A percentile compares a stretch with the other conserved stretches of the same genome.
Evolutionary conservation across 176 grass and related monocot genomes (phyloP).

Genomic region (Miscanthus lutarioriparius): DNA sequence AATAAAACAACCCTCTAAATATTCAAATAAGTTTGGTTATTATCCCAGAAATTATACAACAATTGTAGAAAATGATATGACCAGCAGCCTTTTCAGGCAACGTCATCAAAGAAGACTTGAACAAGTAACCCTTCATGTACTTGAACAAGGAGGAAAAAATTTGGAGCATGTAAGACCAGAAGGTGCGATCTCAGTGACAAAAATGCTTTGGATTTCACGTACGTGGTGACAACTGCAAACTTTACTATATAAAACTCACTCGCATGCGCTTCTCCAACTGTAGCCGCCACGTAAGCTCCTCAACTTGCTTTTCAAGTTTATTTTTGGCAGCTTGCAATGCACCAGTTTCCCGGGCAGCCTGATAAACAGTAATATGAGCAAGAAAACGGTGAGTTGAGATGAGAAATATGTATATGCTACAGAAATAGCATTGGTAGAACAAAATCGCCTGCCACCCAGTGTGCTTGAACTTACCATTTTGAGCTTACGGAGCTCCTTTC

Average conservation of each 20-base stretch:
- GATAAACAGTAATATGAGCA: constrained; percentile 40
- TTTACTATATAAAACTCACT: constrained; percentile 51
- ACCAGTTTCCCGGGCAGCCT: constrained; percentile 97
- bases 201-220: constrained; percentile 5
- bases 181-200: constrained; percentile 1
- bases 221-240: neutral
- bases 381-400: neutral
- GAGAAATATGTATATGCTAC: constrained; percentile 13
- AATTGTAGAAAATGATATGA: neutral
- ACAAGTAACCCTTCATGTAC: neutral
- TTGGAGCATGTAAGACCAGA: constrained; percentile 17
- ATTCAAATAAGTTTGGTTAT: neutral
- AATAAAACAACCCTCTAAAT: neutral
- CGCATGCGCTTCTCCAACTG: constrained; percentile 93
- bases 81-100: constrained; percentile 8
- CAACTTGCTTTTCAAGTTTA: constrained; percentile 97
- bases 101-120: neutral
- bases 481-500: constrained; percentile 86
- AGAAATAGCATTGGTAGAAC: constrained; percentile 22
- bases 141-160: neutral
- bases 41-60: constrained; percentile 5
- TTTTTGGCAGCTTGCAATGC: constrained; percentile 97
- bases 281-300: constrained; percentile 89
- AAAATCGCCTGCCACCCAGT: neutral
- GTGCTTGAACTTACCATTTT: constrained; percentile 68